Evolutionary conservation across 176 grass and related monocot species (phyloP), one percentile per base, ranked within the genome.

Genomic region (Carex cristatella): DNA sequence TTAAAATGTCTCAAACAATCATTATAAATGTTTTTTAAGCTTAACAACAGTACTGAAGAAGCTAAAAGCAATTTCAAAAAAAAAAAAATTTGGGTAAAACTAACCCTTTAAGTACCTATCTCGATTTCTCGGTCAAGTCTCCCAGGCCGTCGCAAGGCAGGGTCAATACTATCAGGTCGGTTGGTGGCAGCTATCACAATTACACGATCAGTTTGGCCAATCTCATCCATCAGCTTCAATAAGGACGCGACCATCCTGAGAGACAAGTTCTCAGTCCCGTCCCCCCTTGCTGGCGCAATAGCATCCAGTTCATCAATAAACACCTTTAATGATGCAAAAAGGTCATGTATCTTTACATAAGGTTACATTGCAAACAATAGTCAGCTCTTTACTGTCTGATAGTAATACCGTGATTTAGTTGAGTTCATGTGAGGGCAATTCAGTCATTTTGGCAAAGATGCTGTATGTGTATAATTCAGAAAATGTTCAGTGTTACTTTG

Each of bases 221-320:
- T 93, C 81, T 92, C 95, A 89, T 98, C 95, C 90, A 98, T 95
- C 86, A 95, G 65, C 84, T 95, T 90, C 82, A 95, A 88, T 44
- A 98, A 79, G 88, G 95, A 89, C 37, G 86, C 92, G 56, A 98
- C 91, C 87, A 95, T 98, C 90, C 95, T 92, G 88, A 92, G 83
- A 78, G 93, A 98, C 70, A 98, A 85, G 48, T 89, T 89, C 81
- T 98, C 95, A 13, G 89, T 79, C 48, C 95, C 95, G 80, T 95
- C 89, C 63, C 89, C 89, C 87, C 91, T 85, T 90, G 93, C 84
- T 89, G 93, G 93, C 78, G 95, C 95, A 95, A 98, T 95, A 64
- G 92, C 93, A 89, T 98, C 95, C 91, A 98, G 86, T 83, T 98
- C 95, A 89, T 98, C 95, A 86, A 95, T 90, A 89, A 98, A 98